Evolutionary conservation across 768 basidiomycete genomes (phyloP), one percentile per base, ranked within the genome.

Genomic region (Leccinum uliginosum): DNA sequence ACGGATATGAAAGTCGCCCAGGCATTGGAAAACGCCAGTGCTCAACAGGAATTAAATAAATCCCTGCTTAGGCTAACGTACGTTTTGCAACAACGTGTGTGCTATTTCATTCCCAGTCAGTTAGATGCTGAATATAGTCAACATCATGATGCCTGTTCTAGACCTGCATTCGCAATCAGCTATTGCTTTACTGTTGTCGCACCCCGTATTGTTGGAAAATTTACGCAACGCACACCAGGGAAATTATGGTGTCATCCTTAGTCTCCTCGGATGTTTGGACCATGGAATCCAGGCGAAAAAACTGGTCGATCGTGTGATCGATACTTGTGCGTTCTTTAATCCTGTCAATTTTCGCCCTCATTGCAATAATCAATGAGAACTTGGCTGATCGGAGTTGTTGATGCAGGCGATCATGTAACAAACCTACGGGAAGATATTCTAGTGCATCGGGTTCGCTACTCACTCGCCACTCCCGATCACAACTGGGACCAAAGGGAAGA

Each of bases 361-460:
- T 21, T 26, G 19, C 14, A 12, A 34, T 24, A n/a, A 50, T 21
- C 10, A 11, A 48, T 54, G 21, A 29, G 43, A 24, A 24, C 12
- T 10, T 17, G 34, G 29, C 48, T 70, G 56, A 66, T 53, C 4
- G 43, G 29, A 45, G 43, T 38, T 27, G 10, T 44, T 58, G 52
- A 38, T 45, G 12, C 65, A 95, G 93, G 88, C 61, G 93, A 96
- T 68, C 92, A 95, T 55, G 93, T 98, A 19, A 84, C 85, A 30
- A 96, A 98, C 67, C 71, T 99, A 11, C 83, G 96, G 48, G 95
- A 98, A 73, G 89, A 91, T 58, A 87, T 98, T 35, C 76, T 98
- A 29, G 79, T 81, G 8, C 80, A 91, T 67, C 84, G 97, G 17
- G 76, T 98, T 46, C 87, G 84, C 59, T 97, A 97, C 71, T 89